Evolutionary conservation across 352 stramenopile genomes (phyloP), one percentile per base, ranked within the genome.

Genomic region (Phytophthora pisi): DNA sequence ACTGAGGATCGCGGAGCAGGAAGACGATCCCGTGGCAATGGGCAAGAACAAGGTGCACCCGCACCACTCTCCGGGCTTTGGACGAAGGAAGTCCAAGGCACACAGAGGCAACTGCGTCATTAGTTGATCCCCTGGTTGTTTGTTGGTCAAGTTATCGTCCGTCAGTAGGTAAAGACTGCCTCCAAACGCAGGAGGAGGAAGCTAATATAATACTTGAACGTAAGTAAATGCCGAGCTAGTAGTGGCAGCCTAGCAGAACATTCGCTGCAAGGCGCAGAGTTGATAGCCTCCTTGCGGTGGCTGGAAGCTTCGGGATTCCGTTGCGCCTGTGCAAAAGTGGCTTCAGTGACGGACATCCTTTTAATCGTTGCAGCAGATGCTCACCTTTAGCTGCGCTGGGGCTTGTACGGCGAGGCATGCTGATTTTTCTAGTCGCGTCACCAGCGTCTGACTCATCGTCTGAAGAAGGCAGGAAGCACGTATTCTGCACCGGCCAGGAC

Each of bases 1-100:
- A 49, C 87, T 82, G 74, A 79, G 88, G 40, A 91, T 90, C 60
- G 71, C 83, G 0, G 83, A 91, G 61, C 75, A 85, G 36, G 79
- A 88, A n/a, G 81, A 90, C 51, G 78, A 88, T 28, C 64, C 36
- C 13, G 31, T 62, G 2, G 50, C 53, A 15, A 67, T 61, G 20
- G 46, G 9, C 31, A 67, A 54, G 50, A 75, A 59, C 52, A 57
- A 56, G 38, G 45, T 30, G 40, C 58, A 67, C 46, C 54, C 53
- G 20, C 56, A 68, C 42, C 24, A 64, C 24, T 71, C 69, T 15
- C 61, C 54, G 18, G 67, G 42, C 40, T 64, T 65, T 28, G 42
- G 59, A 18, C 54, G 64, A n/a, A 73, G 46, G 54, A 79, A 70
- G 49, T 61, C 59, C 51, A 74, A 68, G 30, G 34, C 75, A 16